Conservation (phyloP, 768 basidiomycete species). For the Amanita jacksonii region DNA sequence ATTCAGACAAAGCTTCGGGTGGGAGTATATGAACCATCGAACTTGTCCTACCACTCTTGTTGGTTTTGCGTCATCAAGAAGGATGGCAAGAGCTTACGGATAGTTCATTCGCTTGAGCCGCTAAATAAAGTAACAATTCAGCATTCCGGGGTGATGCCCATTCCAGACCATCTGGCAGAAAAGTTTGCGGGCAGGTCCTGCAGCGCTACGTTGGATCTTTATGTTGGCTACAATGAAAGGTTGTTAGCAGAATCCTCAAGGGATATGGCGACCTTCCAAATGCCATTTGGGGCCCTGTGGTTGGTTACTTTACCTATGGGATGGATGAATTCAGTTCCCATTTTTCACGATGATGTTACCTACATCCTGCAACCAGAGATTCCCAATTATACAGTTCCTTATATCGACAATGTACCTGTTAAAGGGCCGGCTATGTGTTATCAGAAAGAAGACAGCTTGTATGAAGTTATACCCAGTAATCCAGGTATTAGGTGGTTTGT, state of each 20-base stretch:
- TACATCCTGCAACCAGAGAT: slow-evolving; percentile 31
- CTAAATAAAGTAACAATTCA: slow-evolving; percentile 27
- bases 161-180: too few species aligned
- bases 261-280: slow-evolving; percentile 13
- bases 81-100: slow-evolving; percentile 23
- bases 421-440: slow-evolving; percentile 25
- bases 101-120: slow-evolving; percentile 28
- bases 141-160: slow-evolving; percentile 27
- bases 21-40: slow-evolving; percentile 30
- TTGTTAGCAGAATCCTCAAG: slow-evolving; percentile 2
- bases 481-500: slow-evolving; percentile 25
- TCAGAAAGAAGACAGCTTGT: slow-evolving; percentile 15
- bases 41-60: slow-evolving; percentile 26
- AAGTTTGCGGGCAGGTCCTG: too few species aligned
- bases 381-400: slow-evolving; percentile 27
- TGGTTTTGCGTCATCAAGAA: slow-evolving; percentile 35
- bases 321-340: slow-evolving; percentile 14
- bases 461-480: slow-evolving; percentile 28
- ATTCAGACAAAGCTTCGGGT: slow-evolving; percentile 25
- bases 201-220: too few species aligned
- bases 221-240: too few species aligned
- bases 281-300: slow-evolving; percentile 10
- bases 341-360: slow-evolving; percentile 14
- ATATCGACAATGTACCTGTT: slow-evolving; percentile 17
- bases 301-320: slow-evolving; percentile 12